Evolutionary conservation across 2,329 filamentous ascomycete genomes (phyloP).

Genomic region (Alternaria burnsii): DNA sequence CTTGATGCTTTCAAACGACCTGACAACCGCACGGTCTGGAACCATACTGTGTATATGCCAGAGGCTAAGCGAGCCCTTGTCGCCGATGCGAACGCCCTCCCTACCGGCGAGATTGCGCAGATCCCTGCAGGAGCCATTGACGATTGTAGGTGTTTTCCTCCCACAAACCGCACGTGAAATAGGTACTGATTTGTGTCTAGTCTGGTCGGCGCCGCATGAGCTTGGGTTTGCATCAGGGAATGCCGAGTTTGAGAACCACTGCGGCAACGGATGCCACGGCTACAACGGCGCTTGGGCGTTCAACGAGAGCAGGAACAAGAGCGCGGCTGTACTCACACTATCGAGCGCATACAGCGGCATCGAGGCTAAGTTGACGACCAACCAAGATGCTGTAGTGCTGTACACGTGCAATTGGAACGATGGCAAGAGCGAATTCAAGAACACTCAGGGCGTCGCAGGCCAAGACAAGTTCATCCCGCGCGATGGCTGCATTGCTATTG

Average conservation of each 20-base stretch:
- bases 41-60: slow-evolving; percentile 47
- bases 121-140: slow-evolving; percentile 34
- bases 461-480: slow-evolving; percentile 45
- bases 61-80: slow-evolving; percentile 37
- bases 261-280: slow-evolving; percentile 46
- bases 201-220: slow-evolving; percentile 43
- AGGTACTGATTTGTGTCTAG: not conserved
- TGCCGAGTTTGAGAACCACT: slow-evolving; percentile 40
- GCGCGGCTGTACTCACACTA: slow-evolving; percentile 35
- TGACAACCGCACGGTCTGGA: slow-evolving; percentile 43
- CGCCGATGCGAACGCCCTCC: slow-evolving; percentile 40
- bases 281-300: slow-evolving; percentile 46
- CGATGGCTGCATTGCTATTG: slow-evolving; percentile 47
- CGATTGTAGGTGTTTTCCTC: slow-evolving; percentile 25
- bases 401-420: slow-evolving; percentile 50
- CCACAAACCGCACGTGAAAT: not conserved
- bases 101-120: slow-evolving; percentile 44
- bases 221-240: slow-evolving; percentile 42
- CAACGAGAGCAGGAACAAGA: slow-evolving; percentile 35
- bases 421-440: slow-evolving; percentile 48
- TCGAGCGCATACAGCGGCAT: slow-evolving; percentile 44
- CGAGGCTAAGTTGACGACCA: slow-evolving; percentile 42
- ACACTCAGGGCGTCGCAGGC: slow-evolving; percentile 38
- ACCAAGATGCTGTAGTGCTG: slow-evolving; percentile 45
- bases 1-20: slow-evolving; percentile 46